These are phyloP conservation scores for Arctostaphylos glauca DNA, from an alignment of 148 eudicot species.

Conservation along the genomic window DNA sequence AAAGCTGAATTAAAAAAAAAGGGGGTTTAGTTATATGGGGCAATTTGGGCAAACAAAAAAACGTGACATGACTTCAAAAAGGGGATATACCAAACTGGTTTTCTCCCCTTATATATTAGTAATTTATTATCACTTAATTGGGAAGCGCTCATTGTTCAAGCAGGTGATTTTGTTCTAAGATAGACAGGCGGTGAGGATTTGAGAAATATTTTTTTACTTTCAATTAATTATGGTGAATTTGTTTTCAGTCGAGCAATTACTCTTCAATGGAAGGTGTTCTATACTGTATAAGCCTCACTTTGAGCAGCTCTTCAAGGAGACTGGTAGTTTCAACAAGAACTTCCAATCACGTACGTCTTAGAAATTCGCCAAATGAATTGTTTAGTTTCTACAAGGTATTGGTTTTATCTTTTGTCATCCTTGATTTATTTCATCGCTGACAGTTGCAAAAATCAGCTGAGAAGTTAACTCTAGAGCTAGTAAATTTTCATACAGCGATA, in stretches of 20 bases:
- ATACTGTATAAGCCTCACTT: slow-evolving; percentile 96
- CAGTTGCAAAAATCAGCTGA: slow-evolving; percentile 78
- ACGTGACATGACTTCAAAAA: no score
- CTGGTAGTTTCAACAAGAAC: slow-evolving; percentile 82
- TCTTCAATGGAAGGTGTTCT: slow-evolving; percentile 93
- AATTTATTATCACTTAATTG: no score
- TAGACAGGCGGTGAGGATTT: no score
- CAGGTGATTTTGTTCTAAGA: no score
- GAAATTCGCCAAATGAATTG: neutral
- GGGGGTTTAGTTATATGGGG: no score
- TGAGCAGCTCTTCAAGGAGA: slow-evolving; percentile 95
- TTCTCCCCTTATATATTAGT: no score
- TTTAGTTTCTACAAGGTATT: neutral
- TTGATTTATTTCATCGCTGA: slow-evolving; percentile 17
- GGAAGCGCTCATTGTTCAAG: no score
- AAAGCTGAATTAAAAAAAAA: no score
- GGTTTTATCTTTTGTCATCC: neutral
- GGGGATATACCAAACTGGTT: no score
- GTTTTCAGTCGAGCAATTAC: slow-evolving; percentile 67
- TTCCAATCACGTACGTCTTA: slow-evolving; percentile 69
- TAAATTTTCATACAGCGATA: slow-evolving; percentile 23
- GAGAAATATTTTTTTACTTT: no score
- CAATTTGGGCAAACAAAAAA: no score
- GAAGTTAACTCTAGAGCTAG: slow-evolving; percentile 66
- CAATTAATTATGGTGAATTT: neutral